Base-by-base conservation (phyloP, 176 grass and related monocot genomes). In the Cymbopogon citratus region DNA sequence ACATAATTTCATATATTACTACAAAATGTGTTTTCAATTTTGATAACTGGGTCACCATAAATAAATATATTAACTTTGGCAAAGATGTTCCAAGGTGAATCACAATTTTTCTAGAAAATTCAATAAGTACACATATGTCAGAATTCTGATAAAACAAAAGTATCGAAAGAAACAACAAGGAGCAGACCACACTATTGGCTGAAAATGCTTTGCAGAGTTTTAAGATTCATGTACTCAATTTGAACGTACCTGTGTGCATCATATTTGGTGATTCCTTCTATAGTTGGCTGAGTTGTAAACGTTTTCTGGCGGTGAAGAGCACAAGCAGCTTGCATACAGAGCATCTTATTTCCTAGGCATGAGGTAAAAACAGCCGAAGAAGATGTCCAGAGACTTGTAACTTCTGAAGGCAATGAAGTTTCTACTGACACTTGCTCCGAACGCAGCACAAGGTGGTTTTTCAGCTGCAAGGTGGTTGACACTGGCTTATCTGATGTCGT, bases 231-330 rank as follows among this genome's bases (percentile, higher is more conserved):
- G 62, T 74, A 75, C 24, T 79, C 29, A 75, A 69, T 44, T 78
- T 80, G 29, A n/a, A 69, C 52, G 35, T 1, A 81, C 82, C 87
- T 89, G 16, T 0, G 0, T 40, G 21, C 12, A 10, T 35, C 71
- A n/a, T 5, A 52, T 49, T 49, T 81, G 52, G 2, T 29, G 40
- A 80, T 21, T 63, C 40, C 28, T 52, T 29, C 61, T 66, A 18
- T 15, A 39, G 7, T 27, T 71, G 66, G 24, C 16, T 40, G 10
- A 66, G 9, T 1, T 49, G 24, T 5, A 51, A 80, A 34, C 12
- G 52, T 89, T 41, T 54, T 60, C 74, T 69, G 76, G 31, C 70
- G 76, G 63, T 69, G 51, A 69, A 89, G 87, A 69, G 81, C 76
- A 76, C 87, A 84, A 0, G 46, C 6, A 84, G 76, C 87, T 70